These are phyloP conservation scores for Pythium aquatile DNA, from an alignment of 352 stramenopile genomes.

Conservation along the genomic window DNA sequence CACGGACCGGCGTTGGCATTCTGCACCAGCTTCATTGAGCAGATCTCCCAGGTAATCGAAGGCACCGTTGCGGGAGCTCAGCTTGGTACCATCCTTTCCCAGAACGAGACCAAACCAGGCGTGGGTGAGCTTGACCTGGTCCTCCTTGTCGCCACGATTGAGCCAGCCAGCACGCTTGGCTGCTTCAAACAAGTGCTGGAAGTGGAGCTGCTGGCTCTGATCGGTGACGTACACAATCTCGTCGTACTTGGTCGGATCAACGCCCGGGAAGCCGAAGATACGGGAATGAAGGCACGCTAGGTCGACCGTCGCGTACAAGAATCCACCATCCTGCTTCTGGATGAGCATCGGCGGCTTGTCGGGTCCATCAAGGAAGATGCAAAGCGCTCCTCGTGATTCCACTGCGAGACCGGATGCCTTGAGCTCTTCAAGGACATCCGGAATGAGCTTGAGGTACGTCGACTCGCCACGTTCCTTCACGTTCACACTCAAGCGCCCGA, in stretches of 20 bases:
- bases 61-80: constrained; percentile 79
- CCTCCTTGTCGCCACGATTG: constrained; percentile 18
- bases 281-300: constrained; percentile 68
- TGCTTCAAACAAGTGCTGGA: constrained; percentile 72
- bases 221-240: constrained; percentile 84
- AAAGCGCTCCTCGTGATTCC: constrained; percentile 60
- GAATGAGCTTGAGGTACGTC: constrained; percentile 66
- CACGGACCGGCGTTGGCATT: constrained; percentile 65
- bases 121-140: constrained; percentile 59
- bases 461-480: constrained; percentile 75
- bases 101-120: constrained; percentile 80
- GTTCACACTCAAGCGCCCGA: constrained; percentile 58
- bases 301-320: constrained; percentile 79
- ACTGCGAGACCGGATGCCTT: constrained; percentile 45
- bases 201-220: constrained; percentile 76
- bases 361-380: constrained; percentile 66
- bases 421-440: constrained; percentile 44
- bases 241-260: constrained; percentile 70
- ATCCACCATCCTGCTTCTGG: constrained; percentile 77
- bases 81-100: constrained; percentile 70
- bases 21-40: constrained; percentile 56
- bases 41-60: constrained; percentile 80
- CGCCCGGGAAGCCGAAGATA: constrained; percentile 63
- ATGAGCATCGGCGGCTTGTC: constrained; percentile 83
- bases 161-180: constrained; percentile 53